Evolutionary conservation across 2,329 filamentous ascomycete species (phyloP), one percentile per base, ranked within the genome.

Genomic region (Seiridium unicorne): DNA sequence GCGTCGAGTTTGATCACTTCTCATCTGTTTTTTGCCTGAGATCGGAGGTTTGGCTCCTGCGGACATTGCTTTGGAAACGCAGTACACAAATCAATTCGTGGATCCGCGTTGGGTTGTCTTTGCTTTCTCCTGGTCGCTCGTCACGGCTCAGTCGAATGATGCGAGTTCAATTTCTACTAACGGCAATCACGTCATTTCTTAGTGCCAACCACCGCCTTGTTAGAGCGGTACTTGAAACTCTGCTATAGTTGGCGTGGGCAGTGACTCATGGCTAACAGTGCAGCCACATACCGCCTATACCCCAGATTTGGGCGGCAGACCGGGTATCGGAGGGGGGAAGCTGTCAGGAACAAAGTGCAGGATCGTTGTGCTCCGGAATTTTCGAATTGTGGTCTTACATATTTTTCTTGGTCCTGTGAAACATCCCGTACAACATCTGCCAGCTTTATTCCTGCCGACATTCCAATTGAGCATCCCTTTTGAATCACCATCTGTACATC

Each of bases 291-390:
- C 8, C n/a, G 11, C 11, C 49, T 32, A 34, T 38, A 36, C 49
- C 49, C 49, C 49, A 53, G 49, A 34, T 53, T 53, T 53, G 34
- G 31, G 35, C 49, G 34, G 32, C 32, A 36, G 31, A 53, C 31
- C 49, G 49, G 49, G 38, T 53, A 53, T 53, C 49, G 49, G 49
- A 53, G 49, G n/a, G 35, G 49, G 49, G 49, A 36, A 36, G 49
- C 49, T 53, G 49, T n/a, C 49, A 53, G 49, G 49, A 26, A 26
- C 18, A 26, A 26, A 26, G 18, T 26, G 18, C 18, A 26, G 18
- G 18, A 26, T 26, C 18, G 18, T 26, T 26, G 18, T 26, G 47
- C 47, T 13, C 35, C 26, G 26, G 47, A 49, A 49, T 49, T 49
- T 49, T 32, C 32, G 47, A 49, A 26, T 26, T 26, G 18, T 26